phyloP scores from a whole-genome alignment of 2,329 filamentous ascomycete genomes.

The Trichoderma gracile region DNA sequence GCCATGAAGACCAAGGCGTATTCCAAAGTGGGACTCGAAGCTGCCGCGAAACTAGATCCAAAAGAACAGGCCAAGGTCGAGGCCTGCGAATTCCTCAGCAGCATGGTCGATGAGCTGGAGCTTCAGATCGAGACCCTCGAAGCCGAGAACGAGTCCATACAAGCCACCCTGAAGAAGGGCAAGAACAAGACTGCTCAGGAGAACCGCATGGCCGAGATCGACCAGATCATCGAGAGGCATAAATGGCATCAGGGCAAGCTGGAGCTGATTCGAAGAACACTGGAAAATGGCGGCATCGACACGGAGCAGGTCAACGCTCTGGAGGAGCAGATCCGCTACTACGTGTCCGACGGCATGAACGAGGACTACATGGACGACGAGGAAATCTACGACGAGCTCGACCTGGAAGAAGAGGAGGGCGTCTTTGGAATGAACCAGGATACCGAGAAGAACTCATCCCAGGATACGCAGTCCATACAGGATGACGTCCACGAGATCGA shows the following conservation, averaged over 20 bases:
- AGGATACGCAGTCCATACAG: constrained; percentile 89
- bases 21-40: constrained; percentile 94
- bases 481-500: constrained; percentile 71
- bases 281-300: constrained; percentile 92
- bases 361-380: constrained; percentile 94
- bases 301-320: constrained; percentile 82
- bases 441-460: constrained; percentile 86
- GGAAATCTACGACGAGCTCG: constrained; percentile 90
- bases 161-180: constrained; percentile 90
- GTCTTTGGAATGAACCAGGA: constrained; percentile 78
- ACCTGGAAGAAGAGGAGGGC: constrained; percentile 89
- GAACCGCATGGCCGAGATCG: constrained; percentile 84
- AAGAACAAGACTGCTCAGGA: constrained; percentile 83
- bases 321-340: constrained; percentile 92
- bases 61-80: constrained; percentile 95
- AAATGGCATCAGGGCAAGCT: constrained; percentile 96
- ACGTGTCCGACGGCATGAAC: constrained; percentile 85
- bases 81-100: constrained; percentile 79
- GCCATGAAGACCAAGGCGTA: constrained; percentile 99
- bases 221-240: constrained; percentile 82
- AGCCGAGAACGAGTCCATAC: constrained; percentile 83
- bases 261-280: constrained; percentile 81
- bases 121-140: constrained; percentile 91
- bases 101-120: constrained; percentile 88
- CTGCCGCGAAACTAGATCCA: constrained; percentile 91